Evolutionary conservation across 208 protist species (phyloP), one percentile per base, ranked within the genome.

Genomic region (Acanthamoeba lenticulata): DNA sequence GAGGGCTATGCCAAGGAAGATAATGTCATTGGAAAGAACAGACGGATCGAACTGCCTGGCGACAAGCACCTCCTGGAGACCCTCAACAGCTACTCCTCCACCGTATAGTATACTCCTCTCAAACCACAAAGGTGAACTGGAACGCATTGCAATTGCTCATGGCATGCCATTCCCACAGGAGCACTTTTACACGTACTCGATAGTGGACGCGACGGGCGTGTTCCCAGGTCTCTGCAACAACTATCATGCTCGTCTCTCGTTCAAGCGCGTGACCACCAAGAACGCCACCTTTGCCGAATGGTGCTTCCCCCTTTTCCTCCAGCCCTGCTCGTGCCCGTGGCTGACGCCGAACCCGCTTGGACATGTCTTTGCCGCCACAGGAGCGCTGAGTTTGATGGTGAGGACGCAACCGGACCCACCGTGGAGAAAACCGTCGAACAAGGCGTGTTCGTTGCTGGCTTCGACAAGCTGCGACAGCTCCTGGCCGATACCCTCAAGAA

Each of bases 271-370:
- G 36, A 79, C 67, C 67, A 32, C 38, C 29, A 79, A 42, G 36
- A 79, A 79, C 67, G 9, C 67, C 11, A 79, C 67, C 67, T 79
- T 79, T 11, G 67, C 67, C 36, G 67, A 79, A 79, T 79, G 67
- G 67, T 79, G 49, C 49, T 34, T n/a, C 57, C 21, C n/a, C 27
- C 57, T 32, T n/a, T n/a, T 32, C 57, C 57, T 67, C 21, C 45
- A 52, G 5, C 45, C 15, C 9, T 52, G 45, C 45, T 52, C 45
- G 45, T 52, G 45, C 45, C 45, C 45, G 15, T 49, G 45, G 45
- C 45, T 15, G 45, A 19, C 45, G 45, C 15, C 9, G 5, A 15
- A 15, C 45, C 45, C 15, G 5, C 45, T 49, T 49, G 5, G 9
- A 19, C 15, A 5, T 27, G 5, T 69, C 19, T 21, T 69, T 69